Evolutionary conservation across 371 early-diverging fungal species (phyloP), one percentile per base, ranked within the genome.

Genomic region (Mortierella polycephala): DNA sequence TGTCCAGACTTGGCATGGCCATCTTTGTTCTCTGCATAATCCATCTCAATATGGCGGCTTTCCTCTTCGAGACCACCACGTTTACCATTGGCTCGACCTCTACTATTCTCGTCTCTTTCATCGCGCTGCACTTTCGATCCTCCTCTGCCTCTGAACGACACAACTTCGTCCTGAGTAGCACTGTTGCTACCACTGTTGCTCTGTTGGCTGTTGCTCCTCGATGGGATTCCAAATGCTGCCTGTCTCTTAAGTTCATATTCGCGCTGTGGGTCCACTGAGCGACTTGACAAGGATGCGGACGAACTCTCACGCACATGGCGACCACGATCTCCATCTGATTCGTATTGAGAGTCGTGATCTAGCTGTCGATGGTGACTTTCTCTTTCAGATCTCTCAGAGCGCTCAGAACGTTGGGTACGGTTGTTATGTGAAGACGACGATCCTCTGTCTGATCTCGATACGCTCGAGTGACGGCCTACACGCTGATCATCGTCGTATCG

Each of bases 231-330:
- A 50, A 62, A 63, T 14, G 42, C 44, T 11, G 54, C 60, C 50
- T 60, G 64, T n/a, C 69, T 39, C 47, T 62, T 67, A 40, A 55
- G 12, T 20, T 74, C 74, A 62, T 74, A 68, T 7, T 74, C 74
- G 3, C 69, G 62, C 60, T 67, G 74, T n/a, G 74, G 62, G 23
- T 74, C 69, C 6, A 20, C 40, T 37, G 69, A 41, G 39, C 56
- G 59, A 4, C 64, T 30, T 8, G 74, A 60, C 12, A 57, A 63
- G 8, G 67, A 67, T 11, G 58, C 23, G 1, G 55, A 52, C 21
- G 60, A 67, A 7, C 39, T 6, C 42, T 67, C 67, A 5, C 59
- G 59, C 3, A 39, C 63, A 52, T 60, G 57, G 46, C 57, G 61
- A 20, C 39, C 45, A 6, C 53, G 62, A n/a, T 60, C 61, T 37